Evolutionary conservation across 2,329 filamentous ascomycete genomes (phyloP), one percentile per base, ranked within the genome.

Genomic region (Fusarium transvaalense): DNA sequence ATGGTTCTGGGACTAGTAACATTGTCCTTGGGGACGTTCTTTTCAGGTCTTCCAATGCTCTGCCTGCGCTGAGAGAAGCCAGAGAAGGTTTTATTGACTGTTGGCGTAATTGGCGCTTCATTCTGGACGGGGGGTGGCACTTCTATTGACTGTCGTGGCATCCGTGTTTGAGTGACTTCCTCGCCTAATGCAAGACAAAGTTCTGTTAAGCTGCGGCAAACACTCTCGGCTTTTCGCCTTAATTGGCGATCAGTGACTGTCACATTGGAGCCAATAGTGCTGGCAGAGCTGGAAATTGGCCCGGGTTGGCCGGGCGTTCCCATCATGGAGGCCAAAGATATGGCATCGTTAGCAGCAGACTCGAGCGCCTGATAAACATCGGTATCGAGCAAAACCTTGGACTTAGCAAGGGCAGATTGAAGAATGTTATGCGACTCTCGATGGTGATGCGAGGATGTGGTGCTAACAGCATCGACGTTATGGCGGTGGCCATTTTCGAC

Each of bases 201-300:
- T 78, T 99, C 96, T 0, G 95, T 98, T 69, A 99, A 82, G 75
- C 92, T 96, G 55, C 95, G 91, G 77, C 96, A 98, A 76, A 99
- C 89, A 75, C 92, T 94, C 76, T 99, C 95, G 29, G 93, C 93
- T 79, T 97, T 97, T 66, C 95, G 89, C 48, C 94, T 89, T 17
- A 97, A 84, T 76, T 97, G 93, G 51, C 96, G 89, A 76, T 99
- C 95, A 2, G 92, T 90, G 13, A 89, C 80, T 1, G 83, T 83
- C 14, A 81, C 78, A 51, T 80, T 79, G 34, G 82, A 79, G 31
- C 90, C 88, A 60, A 90, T 86, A 51, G 85, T 83, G 73, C 89
- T 90, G 14, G 88, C 87, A 42, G 86, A 88, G 61, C 90, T 89
- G 0, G 90, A 90, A 43, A 91, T 90, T 1, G 89, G 88, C 0